phyloP scores from a whole-genome alignment of 352 stramenopile genomes.

The Phytophthora aleatoria region DNA sequence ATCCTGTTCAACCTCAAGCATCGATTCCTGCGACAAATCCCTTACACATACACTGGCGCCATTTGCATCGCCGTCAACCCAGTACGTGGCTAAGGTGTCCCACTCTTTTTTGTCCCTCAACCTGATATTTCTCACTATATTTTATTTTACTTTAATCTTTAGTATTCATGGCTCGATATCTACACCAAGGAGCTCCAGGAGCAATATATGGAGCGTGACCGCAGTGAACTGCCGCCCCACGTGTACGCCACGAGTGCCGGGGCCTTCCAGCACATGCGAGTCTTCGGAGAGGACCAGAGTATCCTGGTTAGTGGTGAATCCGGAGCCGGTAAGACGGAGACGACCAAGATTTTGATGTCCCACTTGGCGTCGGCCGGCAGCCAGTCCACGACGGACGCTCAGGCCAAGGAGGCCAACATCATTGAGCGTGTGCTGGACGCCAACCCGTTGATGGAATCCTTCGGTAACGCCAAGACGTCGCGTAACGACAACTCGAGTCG shows the following conservation, averaged over 20 bases:
- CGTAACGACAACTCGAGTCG: constrained; percentile 96
- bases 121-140: constrained; percentile 8
- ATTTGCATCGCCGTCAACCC: constrained; percentile 98
- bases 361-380: constrained; percentile 85
- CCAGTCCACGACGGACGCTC: constrained; percentile 33
- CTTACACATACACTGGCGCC: constrained; percentile 97
- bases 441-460: constrained; percentile 92
- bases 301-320: constrained; percentile 89
- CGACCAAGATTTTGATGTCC: constrained; percentile 96
- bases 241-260: constrained; percentile 83
- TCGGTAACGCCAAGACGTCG: constrained; percentile 97
- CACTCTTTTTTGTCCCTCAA: constrained; percentile 5
- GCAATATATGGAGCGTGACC: constrained; percentile 79
- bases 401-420: constrained; percentile 66
- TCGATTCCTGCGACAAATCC: constrained; percentile 87
- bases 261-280: constrained; percentile 84
- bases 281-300: constrained; percentile 82
- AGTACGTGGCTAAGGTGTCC: constrained; percentile 50
- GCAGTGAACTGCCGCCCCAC: constrained; percentile 74
- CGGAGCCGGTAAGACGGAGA: constrained; percentile 95
- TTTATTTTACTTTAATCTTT: constrained; percentile 24
- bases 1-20: constrained; percentile 93
- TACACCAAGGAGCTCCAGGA: constrained; percentile 84
- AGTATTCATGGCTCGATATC: constrained; percentile 93
- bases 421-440: constrained; percentile 83